Conservation (phyloP, 83 land plant genomes). For the Picea abies region DNA sequence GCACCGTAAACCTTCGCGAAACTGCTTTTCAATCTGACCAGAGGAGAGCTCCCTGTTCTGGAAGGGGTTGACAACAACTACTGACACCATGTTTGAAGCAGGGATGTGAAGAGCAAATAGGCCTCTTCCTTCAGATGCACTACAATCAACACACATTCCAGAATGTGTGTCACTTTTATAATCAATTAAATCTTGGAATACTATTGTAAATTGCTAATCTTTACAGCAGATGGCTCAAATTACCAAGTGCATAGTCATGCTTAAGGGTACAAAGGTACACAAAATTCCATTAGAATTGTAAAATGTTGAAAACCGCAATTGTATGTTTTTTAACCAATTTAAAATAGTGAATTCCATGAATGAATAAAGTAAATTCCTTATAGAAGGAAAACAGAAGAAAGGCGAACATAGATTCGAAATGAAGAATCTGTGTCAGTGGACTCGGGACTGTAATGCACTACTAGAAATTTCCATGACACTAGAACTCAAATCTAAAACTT, state of each 20-base stretch:
- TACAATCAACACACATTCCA: constrained; percentile 29
- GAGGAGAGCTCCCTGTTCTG: constrained; percentile 80
- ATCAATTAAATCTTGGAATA: background rate
- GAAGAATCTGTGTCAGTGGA: too few species aligned
- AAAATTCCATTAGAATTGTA: background rate
- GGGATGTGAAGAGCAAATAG: constrained; percentile 74
- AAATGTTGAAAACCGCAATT: background rate
- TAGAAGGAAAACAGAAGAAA: background rate
- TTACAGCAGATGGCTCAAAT: background rate
- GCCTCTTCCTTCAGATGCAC: constrained; percentile 85
- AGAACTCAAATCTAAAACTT: too few species aligned
- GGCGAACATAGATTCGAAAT: background rate
- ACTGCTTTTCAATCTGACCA: constrained; percentile 79
- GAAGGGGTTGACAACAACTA: constrained; percentile 84
- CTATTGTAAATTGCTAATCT: background rate
- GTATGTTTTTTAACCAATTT: background rate
- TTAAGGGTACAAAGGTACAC: too few species aligned
- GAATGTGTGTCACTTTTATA: background rate
- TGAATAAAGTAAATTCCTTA: background rate
- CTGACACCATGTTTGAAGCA: constrained; percentile 45
- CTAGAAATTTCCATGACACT: too few species aligned
- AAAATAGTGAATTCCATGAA: background rate
- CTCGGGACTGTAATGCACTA: too few species aligned
- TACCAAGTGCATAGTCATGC: background rate
- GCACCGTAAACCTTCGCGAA: constrained; percentile 75